phyloP scores from a whole-genome alignment of 2,329 filamentous ascomycete species.

The Diaporthe sp. region DNA sequence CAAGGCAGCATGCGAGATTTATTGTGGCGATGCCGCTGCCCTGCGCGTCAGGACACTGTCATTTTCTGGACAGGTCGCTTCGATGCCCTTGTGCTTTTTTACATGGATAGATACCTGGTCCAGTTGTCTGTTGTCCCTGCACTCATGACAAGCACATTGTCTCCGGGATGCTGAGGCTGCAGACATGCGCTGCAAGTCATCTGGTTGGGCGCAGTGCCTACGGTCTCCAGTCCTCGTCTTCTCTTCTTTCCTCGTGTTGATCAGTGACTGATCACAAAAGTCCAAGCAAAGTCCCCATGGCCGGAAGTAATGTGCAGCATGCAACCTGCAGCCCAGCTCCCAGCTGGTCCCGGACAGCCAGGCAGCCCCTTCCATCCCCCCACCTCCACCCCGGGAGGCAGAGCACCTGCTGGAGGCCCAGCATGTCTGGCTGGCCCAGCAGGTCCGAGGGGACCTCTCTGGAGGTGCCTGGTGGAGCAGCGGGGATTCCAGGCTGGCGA shows the following conservation, averaged over 20 bases:
- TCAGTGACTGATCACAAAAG: slow-evolving; percentile 32
- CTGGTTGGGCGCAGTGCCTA: background rate
- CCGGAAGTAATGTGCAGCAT: slow-evolving; percentile 20
- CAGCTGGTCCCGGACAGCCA: slow-evolving; percentile 6
- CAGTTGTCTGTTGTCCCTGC: background rate
- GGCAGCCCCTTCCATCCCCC: slow-evolving; percentile 18
- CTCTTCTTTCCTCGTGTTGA: background rate
- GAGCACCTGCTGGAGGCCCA: slow-evolving; percentile 19
- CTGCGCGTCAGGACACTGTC: slow-evolving; percentile 10
- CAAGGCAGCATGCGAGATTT: slow-evolving; percentile 30
- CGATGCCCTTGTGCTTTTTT: slow-evolving; percentile 3
- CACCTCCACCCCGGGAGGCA: slow-evolving; percentile 1
- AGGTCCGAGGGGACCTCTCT: slow-evolving; percentile 21
- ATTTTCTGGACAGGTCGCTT: slow-evolving; percentile 14
- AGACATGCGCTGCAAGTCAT: slow-evolving; percentile 18
- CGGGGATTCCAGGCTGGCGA: slow-evolving; percentile 31
- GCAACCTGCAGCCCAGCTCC: slow-evolving; percentile 22
- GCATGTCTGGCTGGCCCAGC: background rate
- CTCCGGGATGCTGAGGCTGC: slow-evolving; percentile 6
- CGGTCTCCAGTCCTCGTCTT: background rate
- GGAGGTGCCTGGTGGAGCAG: slow-evolving; percentile 18
- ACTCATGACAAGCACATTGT: background rate
- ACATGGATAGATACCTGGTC: background rate
- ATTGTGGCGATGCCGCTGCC: slow-evolving; percentile 18
- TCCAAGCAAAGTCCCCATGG: slow-evolving; percentile 5